A percentile compares a stretch with the other conserved stretches of the same genome.
Evolutionary conservation across 805 yeast species (phyloP).

Genomic region (Candida maesae): DNA sequence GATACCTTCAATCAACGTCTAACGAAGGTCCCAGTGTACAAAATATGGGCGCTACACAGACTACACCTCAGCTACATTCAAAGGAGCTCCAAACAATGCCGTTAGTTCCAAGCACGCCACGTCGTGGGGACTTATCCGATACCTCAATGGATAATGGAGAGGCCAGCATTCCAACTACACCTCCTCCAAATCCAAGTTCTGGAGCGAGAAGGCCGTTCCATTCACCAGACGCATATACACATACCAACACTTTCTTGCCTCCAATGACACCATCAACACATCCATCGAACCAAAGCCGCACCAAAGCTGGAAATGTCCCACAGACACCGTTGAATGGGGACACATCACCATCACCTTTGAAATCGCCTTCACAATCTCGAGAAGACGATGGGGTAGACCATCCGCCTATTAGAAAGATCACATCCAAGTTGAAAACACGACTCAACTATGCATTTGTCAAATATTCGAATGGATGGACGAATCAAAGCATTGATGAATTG

Average conservation of each 20-base stretch:
- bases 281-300: background rate
- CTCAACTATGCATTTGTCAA: slow-evolving; percentile 39
- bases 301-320: slow-evolving; percentile 24
- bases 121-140: background rate
- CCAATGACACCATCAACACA: slow-evolving; percentile 24
- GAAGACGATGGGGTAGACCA: slow-evolving; percentile 25
- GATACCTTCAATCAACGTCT: too few relatives aligned
- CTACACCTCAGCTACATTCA: background rate
- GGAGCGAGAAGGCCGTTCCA: slow-evolving; percentile 2
- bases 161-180: slow-evolving; percentile 20
- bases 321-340: slow-evolving; percentile 19
- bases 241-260: slow-evolving; percentile 10
- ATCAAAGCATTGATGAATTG: slow-evolving; percentile 27
- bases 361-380: slow-evolving; percentile 23
- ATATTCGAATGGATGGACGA: slow-evolving; percentile 31
- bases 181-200: slow-evolving; percentile 13
- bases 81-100: background rate
- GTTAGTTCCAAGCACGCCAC: slow-evolving; percentile 15
- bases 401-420: slow-evolving; percentile 38
- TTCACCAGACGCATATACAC: slow-evolving; percentile 22
- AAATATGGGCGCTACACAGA: background rate
- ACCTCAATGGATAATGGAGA: slow-evolving; percentile 1
- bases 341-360: slow-evolving; percentile 20
- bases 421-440: slow-evolving; percentile 37
- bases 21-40: too few relatives aligned